Evolutionary conservation across 805 yeast species (phyloP).

Genomic region (Wickerhamiella lipophila): DNA sequence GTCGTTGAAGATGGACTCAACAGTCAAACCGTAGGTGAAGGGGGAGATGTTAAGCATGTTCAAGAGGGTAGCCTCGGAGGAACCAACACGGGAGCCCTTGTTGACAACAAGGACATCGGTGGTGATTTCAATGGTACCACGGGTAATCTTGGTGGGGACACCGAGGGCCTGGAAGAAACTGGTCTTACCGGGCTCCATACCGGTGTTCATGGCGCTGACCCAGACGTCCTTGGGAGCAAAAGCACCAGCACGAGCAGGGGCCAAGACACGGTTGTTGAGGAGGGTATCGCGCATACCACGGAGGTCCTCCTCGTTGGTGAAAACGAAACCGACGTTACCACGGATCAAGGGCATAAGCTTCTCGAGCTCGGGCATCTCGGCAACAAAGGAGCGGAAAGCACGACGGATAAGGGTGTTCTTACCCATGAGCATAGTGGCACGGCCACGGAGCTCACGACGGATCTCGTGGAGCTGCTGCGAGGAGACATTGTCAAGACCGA

Average conservation of each 20-base stretch:
- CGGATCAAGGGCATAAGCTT: constrained; percentile 84
- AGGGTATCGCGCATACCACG: constrained; percentile 82
- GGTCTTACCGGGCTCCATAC: constrained; percentile 99
- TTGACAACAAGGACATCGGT: constrained; percentile 91
- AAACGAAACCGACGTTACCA: constrained; percentile 99
- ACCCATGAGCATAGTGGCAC: constrained; percentile 96
- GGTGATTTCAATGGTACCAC: constrained; percentile 99
- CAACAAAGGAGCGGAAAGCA: constrained; percentile 91
- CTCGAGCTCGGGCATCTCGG: constrained; percentile 93
- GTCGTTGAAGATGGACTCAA: constrained; percentile 94
- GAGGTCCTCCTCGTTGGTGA: constrained; percentile 89
- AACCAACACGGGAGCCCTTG: constrained; percentile 84
- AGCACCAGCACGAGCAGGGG: constrained; percentile 99
- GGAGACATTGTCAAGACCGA: constrained; percentile 99
- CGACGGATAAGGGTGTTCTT: constrained; percentile 99
- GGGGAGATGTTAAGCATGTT: constrained; percentile 99
- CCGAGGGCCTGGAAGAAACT: constrained; percentile 99
- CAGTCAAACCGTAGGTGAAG: constrained; percentile 95
- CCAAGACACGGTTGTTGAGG: constrained; percentile 91
- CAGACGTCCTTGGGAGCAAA: constrained; percentile 95
- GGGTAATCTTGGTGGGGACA: constrained; percentile 99
- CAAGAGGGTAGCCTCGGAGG: constrained; percentile 95
- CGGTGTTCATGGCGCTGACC: constrained; percentile 99
- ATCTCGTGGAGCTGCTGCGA: constrained; percentile 99
- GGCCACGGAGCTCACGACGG: constrained; percentile 92